These are phyloP conservation scores for Solanum chiquidenum DNA, from an alignment of 257 asterid species.

Conservation along the genomic window DNA sequence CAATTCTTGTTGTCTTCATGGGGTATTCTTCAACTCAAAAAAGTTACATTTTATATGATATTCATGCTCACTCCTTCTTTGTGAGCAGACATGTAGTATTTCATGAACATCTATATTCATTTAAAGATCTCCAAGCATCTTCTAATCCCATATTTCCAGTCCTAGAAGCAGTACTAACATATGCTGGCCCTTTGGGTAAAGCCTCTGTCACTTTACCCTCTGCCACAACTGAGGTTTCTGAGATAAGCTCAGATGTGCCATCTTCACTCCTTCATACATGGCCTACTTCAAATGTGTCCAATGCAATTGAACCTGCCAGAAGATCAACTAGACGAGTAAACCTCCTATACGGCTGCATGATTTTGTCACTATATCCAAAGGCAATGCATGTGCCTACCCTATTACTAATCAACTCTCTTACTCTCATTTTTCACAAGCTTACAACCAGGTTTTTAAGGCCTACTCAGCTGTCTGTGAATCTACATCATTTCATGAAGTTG, in stretches of 20 bases:
- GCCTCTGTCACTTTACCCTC: too few species aligned
- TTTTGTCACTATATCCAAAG: neutral
- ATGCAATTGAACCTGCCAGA: neutral
- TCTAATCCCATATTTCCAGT: neutral
- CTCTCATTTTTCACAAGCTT: too few species aligned
- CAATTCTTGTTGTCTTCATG: accelerated
- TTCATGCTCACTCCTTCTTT: neutral
- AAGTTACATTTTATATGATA: neutral
- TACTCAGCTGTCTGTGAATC: accelerated
- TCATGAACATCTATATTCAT: neutral
- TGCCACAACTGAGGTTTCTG: too few species aligned
- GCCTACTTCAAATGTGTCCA: neutral
- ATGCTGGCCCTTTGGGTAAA: too few species aligned
- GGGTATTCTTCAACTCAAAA: neutral
- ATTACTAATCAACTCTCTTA: neutral
- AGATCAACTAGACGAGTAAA: too few species aligned
- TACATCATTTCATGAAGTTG: neutral
- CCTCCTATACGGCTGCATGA: neutral
- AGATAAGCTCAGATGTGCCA: too few species aligned
- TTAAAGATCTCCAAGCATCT: neutral
- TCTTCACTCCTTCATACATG: too few species aligned
- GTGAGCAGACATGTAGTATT: neutral
- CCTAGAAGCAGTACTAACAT: too few species aligned
- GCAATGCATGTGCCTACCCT: too few species aligned
- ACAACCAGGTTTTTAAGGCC: too few species aligned